These are phyloP conservation scores for Waitea zeae DNA, from an alignment of 1,284 basidiomycete species.

Conservation along the genomic window DNA sequence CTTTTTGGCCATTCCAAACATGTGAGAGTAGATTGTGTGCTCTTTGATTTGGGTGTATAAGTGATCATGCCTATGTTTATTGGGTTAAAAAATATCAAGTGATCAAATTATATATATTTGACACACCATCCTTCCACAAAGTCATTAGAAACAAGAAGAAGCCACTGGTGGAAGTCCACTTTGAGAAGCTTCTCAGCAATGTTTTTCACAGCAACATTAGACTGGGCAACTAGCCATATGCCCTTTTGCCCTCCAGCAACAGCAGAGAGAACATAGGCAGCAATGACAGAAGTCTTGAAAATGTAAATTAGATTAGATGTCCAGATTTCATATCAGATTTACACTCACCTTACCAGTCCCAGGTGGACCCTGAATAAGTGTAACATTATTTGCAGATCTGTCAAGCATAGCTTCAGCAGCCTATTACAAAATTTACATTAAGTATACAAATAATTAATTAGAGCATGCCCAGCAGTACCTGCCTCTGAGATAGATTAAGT, in stretches of 20 bases:
- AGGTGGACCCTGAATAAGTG: slow-evolving; percentile 39
- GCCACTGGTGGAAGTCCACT: slow-evolving; percentile 27
- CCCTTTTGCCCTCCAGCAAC: slow-evolving; percentile 20
- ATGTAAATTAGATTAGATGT: slow-evolving; percentile 10
- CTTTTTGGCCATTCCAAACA: slow-evolving; percentile 17
- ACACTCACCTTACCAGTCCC: slow-evolving; percentile 21
- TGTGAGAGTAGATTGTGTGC: slow-evolving; percentile 32
- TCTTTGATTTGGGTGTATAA: slow-evolving; percentile 27
- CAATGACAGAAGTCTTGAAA: slow-evolving; percentile 53
- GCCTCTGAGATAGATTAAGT: too few relatives aligned
- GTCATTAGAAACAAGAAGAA: slow-evolving; percentile 36
- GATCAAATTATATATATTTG: too few relatives aligned
- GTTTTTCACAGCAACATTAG: slow-evolving; percentile 51
- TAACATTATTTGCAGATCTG: too few relatives aligned
- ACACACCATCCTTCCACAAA: too few relatives aligned
- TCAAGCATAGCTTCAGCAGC: too few relatives aligned
- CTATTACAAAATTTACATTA: too few relatives aligned
- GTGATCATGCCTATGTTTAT: slow-evolving; percentile 53
- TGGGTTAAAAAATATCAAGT: slow-evolving; percentile 3
- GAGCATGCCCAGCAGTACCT: too few relatives aligned
- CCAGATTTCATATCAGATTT: too few relatives aligned
- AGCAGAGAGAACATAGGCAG: slow-evolving; percentile 30
- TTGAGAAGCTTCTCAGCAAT: slow-evolving; percentile 42
- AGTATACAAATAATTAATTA: too few relatives aligned
- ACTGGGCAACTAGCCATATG: slow-evolving; percentile 60